Conservation (phyloP, 2,329 filamentous ascomycete species). For the Didymella segeticola region DNA sequence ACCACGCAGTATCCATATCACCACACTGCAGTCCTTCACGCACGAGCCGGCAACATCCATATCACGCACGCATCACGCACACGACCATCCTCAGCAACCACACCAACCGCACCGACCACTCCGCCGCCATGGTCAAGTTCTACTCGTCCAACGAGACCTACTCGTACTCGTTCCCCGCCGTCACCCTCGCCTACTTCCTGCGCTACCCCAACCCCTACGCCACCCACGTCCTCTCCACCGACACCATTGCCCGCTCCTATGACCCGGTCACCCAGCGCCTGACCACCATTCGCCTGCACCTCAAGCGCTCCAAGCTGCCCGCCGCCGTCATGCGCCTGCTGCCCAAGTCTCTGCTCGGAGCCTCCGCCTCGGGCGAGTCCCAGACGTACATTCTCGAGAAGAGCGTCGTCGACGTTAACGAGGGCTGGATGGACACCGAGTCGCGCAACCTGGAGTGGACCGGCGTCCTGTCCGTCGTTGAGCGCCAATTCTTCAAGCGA, state of each 20-base stretch:
- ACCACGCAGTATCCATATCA: constrained; percentile 33
- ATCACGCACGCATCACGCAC: neutral
- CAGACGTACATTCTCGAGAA: constrained; percentile 83
- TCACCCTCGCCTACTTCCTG: constrained; percentile 87
- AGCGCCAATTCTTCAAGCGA: constrained; percentile 73
- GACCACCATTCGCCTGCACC: constrained; percentile 78
- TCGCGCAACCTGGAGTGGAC: constrained; percentile 83
- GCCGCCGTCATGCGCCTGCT: constrained; percentile 77
- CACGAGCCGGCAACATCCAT: too few species aligned
- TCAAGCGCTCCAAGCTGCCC: constrained; percentile 82
- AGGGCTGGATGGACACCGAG: constrained; percentile 85
- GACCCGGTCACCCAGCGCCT: constrained; percentile 77
- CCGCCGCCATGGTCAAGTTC: constrained; percentile 58
- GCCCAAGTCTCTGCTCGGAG: constrained; percentile 72
- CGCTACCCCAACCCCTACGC: constrained; percentile 88
- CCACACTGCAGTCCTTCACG: too few species aligned
- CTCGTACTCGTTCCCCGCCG: constrained; percentile 81
- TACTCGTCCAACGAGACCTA: constrained; percentile 70
- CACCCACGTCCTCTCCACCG: constrained; percentile 81
- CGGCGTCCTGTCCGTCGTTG: constrained; percentile 78
- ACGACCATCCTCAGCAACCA: constrained; percentile 6
- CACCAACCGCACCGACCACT: neutral
- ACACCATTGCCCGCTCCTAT: constrained; percentile 77
- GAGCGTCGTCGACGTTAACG: constrained; percentile 77
- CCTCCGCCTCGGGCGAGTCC: constrained; percentile 64